Evolutionary conservation across 257 asterid genomes (phyloP).

Genomic region (Hygrophila difformis): DNA sequence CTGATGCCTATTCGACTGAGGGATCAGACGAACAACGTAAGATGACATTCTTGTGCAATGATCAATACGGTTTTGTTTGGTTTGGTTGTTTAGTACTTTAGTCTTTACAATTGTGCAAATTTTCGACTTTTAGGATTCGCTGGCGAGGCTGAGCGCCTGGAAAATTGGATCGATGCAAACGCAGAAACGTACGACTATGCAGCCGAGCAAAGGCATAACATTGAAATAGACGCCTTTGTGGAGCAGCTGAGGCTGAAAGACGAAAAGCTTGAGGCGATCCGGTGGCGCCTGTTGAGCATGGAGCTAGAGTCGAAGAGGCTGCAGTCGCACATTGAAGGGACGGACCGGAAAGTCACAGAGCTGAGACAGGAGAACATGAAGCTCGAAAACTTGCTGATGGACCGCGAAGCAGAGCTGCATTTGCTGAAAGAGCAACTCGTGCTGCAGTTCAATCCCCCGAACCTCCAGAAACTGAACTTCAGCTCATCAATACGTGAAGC

Average conservation of each 20-base stretch:
- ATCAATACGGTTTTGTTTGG: too few relatives aligned
- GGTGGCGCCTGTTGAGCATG: slow-evolving; percentile 74
- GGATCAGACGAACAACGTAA: background rate
- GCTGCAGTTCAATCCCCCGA: slow-evolving; percentile 38
- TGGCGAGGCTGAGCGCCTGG: background rate
- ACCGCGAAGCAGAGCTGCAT: slow-evolving; percentile 56
- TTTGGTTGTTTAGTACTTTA: too few relatives aligned
- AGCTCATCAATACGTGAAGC: slow-evolving; percentile 30
- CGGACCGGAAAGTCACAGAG: slow-evolving; percentile 39
- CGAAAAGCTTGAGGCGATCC: slow-evolving; percentile 61
- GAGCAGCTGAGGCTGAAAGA: slow-evolving; percentile 79
- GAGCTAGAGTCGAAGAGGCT: slow-evolving; percentile 71
- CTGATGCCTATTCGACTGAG: too few relatives aligned
- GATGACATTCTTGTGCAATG: too few relatives aligned
- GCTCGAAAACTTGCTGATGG: slow-evolving; percentile 40
- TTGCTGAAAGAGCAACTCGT: slow-evolving; percentile 51
- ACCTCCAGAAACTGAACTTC: slow-evolving; percentile 42
- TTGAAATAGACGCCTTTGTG: slow-evolving; percentile 72
- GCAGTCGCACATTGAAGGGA: slow-evolving; percentile 48
- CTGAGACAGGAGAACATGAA: slow-evolving; percentile 58
- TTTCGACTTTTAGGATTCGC: background rate
- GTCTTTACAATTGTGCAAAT: too few relatives aligned
- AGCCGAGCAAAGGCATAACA: slow-evolving; percentile 12
- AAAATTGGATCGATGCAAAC: too few relatives aligned
- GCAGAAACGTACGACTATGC: background rate